Conservation (phyloP, 148 eudicot species). For the Persicaria tinctoria region DNA sequence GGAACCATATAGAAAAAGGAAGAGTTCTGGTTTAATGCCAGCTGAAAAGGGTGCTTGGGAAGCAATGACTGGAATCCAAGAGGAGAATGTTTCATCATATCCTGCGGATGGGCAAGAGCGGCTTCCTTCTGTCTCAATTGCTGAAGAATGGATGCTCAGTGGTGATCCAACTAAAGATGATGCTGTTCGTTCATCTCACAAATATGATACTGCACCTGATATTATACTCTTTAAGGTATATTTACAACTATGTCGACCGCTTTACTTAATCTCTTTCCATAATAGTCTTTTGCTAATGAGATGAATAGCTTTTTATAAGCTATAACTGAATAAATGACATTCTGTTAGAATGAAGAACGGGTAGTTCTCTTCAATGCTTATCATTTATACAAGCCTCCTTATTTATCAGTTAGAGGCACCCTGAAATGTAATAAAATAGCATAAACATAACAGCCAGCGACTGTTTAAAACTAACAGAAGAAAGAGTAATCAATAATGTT, state of each 20-base stretch:
- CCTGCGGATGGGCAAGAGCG: slow-evolving; percentile 85
- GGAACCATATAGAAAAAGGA: slow-evolving; percentile 79
- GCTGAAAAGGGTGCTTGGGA: slow-evolving; percentile 88
- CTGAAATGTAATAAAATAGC: not conserved
- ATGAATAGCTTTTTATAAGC: not conserved
- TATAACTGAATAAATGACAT: not conserved
- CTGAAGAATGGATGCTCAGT: slow-evolving; percentile 98
- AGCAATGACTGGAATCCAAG: slow-evolving; percentile 91
- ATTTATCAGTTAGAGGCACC: not conserved
- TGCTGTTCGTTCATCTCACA: slow-evolving; percentile 79
- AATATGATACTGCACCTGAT: slow-evolving; percentile 95
- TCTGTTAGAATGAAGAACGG: not conserved
- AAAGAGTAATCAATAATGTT: not conserved
- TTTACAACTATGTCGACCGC: slow-evolving; percentile 8
- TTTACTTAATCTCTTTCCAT: not conserved
- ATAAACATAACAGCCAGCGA: not conserved
- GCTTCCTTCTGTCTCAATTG: slow-evolving; percentile 64
- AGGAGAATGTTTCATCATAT: slow-evolving; percentile 58
- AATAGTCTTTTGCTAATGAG: not conserved
- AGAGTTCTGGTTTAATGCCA: slow-evolving; percentile 70
- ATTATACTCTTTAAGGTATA: slow-evolving; percentile 84
- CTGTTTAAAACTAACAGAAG: not conserved
- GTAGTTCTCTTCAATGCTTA: not conserved
- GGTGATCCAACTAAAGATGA: slow-evolving; percentile 84
- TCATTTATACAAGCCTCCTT: not conserved